Percentiles rank a stretch among this genome's conserved stretches.
Evolutionary conservation across 148 eudicot genomes (phyloP).

Genomic region (Vaccinium macrocarpon): DNA sequence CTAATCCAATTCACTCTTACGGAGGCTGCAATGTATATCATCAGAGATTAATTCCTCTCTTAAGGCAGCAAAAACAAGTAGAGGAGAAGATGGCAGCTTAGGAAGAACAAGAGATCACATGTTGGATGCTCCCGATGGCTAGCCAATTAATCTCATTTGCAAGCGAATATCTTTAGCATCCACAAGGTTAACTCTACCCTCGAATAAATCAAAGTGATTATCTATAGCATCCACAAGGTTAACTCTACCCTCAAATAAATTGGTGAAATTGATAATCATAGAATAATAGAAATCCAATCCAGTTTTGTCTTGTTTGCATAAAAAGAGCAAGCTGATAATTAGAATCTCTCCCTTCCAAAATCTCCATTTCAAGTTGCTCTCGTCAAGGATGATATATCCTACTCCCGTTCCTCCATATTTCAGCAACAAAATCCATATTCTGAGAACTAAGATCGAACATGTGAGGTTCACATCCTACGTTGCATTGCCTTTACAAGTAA

Average conservation of each 20-base stretch:
- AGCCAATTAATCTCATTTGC: neutral
- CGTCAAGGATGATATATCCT: neutral
- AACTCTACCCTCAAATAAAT: neutral
- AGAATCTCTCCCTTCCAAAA: too few relatives aligned
- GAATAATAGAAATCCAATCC: neutral
- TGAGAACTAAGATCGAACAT: neutral
- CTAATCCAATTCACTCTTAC: neutral
- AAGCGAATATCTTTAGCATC: neutral
- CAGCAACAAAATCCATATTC: constrained; percentile 1
- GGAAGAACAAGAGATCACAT: neutral
- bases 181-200: neutral
- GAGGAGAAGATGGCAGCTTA: neutral
- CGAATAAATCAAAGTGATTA: too few relatives aligned
- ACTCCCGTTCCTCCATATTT: neutral
- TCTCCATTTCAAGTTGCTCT: too few relatives aligned
- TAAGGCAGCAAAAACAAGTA: neutral
- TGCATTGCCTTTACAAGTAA: neutral
- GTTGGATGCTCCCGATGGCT: neutral
- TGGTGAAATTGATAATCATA: neutral
- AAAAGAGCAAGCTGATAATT: too few relatives aligned
- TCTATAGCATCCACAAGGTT: too few relatives aligned
- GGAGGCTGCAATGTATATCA: neutral
- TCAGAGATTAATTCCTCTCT: neutral
- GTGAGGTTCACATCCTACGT: neutral
- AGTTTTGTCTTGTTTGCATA: too few relatives aligned